Conservation (phyloP, 257 asterid species). For the Rubia yunnanensis region DNA sequence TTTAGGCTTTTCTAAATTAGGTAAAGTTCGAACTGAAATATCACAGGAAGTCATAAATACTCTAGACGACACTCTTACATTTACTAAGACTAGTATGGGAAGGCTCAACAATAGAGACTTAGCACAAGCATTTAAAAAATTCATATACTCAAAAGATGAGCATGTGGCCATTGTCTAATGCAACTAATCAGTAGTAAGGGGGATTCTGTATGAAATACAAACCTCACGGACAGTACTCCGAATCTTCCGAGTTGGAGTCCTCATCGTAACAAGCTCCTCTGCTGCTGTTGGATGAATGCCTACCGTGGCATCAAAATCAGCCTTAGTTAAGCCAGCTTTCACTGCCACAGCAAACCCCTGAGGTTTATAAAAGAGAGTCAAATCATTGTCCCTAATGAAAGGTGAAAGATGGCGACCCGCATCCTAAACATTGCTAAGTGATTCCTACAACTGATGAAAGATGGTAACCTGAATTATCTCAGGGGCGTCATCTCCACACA, state of each 20-base stretch:
- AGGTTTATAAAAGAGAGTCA: conserved; percentile 14
- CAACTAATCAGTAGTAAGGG: background rate
- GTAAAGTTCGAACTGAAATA: background rate
- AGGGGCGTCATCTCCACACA: conserved; percentile 95
- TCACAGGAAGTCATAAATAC: background rate
- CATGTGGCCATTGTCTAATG: background rate
- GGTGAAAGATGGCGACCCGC: background rate
- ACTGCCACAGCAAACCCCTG: conserved; percentile 95
- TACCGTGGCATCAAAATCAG: conserved; percentile 84
- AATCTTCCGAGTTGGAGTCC: conserved; percentile 73
- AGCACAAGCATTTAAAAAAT: background rate
- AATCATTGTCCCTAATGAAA: background rate
- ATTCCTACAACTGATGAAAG: background rate
- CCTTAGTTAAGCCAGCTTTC: conserved; percentile 89
- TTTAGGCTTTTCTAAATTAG: background rate
- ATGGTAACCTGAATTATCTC: conserved; percentile 73
- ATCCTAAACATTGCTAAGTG: background rate
- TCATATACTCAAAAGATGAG: background rate
- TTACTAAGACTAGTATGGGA: background rate
- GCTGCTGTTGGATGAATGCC: conserved; percentile 97
- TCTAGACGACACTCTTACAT: background rate
- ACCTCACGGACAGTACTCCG: conserved; percentile 67
- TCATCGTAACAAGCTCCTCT: conserved; percentile 96
- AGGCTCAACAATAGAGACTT: background rate
- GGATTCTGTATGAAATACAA: conserved; percentile 6